Base-by-base conservation (phyloP, 1,284 basidiomycete species). In the Ceratobasidium sp. region DNA sequence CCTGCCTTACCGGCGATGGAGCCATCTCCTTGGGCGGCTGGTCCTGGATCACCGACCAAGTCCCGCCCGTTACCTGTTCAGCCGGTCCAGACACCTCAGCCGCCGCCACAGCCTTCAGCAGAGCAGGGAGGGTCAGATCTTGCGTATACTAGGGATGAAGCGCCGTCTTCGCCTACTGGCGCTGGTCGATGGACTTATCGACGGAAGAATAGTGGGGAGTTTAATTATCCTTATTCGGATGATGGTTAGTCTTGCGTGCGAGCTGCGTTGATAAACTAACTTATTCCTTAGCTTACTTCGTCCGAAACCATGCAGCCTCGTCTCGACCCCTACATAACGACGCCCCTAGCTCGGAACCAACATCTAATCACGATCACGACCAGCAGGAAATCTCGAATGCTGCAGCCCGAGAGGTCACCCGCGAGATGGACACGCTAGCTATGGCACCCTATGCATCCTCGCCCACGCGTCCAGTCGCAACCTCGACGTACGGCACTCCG, bases 401-500 rank as follows among this genome's bases (percentile, higher is more conserved):
- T 26, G 26, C 46, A 12, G 55, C 28, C 46, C 53, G 61, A n/a
- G 44, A 70, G 18, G 49, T 26, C 68, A 58, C 61, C 78, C 23
- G 44, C 44, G 63, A 55, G 63, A 69, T 60, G 53, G 40, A 77
- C 51, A 33, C 49, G 0, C 56, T 73, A 46, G 39, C 56, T 49
- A 40, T 71, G 40, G 39, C 44, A 49, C 33, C 60, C n/a, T 58
- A 69, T 70, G 20, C 77, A 60, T 28, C 44, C 77, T 64, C 78
- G 26, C 79, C 80, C 39, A 78, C 79, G 18, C 55, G 68, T 5
- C 53, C 78, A 26, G 64, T 79, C 20, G 72, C 70, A 33, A 49
- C 46, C 3, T 78, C 79, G 28, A 49, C 76, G 33, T 81, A 80
- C 55, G 77, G 77, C 3, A 79, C 80, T 6, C 81, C 81, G 63